Evolutionary conservation across 2,329 filamentous ascomycete species (phyloP).

Genomic region (Aspergillus ibericus): DNA sequence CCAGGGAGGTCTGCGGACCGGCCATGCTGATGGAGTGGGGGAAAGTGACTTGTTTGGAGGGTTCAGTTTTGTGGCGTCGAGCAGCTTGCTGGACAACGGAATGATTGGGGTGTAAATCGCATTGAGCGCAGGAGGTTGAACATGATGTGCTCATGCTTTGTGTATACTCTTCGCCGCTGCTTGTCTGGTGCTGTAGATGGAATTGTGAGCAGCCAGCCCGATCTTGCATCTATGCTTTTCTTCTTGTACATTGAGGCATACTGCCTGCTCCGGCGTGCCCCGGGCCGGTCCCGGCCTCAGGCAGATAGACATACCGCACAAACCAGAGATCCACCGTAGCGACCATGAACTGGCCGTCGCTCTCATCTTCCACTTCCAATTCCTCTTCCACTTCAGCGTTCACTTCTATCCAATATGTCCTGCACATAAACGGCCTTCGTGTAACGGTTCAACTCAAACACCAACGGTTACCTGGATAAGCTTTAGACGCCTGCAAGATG

Average conservation of each 20-base stretch:
- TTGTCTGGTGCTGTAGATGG: background rate
- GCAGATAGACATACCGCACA: background rate
- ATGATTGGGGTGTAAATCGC: conserved; percentile 26
- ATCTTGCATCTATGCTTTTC: background rate
- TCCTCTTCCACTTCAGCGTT: no score
- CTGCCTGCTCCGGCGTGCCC: no score
- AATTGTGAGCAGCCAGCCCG: background rate
- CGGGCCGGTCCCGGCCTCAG: background rate
- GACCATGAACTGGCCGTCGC: background rate
- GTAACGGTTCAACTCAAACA: no score
- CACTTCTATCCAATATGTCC: no score
- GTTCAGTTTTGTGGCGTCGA: conserved; percentile 51
- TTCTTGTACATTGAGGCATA: background rate
- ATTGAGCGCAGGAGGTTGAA: background rate
- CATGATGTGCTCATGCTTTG: background rate
- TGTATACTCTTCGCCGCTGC: background rate
- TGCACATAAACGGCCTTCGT: no score
- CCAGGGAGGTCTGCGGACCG: conserved; percentile 19
- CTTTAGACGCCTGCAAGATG: no score
- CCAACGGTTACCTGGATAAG: no score
- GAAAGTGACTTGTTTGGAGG: conserved; percentile 48
- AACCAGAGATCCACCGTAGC: background rate
- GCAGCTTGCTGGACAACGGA: conserved; percentile 47
- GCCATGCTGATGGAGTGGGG: conserved; percentile 16
- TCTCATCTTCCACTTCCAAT: background rate